phyloP scores from a whole-genome alignment of 768 basidiomycete species.

The Hortiboletus flavorubellus region DNA sequence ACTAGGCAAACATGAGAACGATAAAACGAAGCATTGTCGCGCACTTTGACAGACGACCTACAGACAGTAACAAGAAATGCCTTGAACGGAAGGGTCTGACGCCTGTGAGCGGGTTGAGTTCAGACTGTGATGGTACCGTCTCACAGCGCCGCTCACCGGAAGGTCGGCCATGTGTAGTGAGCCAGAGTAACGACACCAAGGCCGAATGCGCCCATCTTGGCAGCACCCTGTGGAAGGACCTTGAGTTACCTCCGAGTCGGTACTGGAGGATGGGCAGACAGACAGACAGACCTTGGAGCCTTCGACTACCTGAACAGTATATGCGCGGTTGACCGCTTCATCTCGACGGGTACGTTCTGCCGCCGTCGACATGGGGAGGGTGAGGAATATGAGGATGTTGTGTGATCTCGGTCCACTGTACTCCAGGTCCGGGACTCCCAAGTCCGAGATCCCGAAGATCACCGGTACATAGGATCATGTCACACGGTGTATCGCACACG shows the following conservation, averaged over 20 bases:
- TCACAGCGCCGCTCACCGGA: constrained; percentile 46
- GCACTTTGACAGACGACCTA: constrained; percentile 33
- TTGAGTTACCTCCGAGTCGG: background rate
- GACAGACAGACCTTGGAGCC: constrained; percentile 48
- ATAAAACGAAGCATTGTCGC: background rate
- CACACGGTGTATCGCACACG: no score
- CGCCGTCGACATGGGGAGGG: constrained; percentile 23
- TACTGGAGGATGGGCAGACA: background rate
- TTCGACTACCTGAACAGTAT: constrained; percentile 56
- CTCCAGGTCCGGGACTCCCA: no score
- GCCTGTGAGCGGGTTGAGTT: constrained; percentile 38
- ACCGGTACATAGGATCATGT: background rate
- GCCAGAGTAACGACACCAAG: constrained; percentile 58
- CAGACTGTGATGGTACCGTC: background rate
- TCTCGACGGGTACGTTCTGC: constrained; percentile 39
- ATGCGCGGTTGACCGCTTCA: constrained; percentile 56
- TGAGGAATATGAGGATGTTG: background rate
- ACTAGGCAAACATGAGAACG: constrained; percentile 36
- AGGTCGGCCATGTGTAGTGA: constrained; percentile 70
- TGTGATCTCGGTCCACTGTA: background rate
- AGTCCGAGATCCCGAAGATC: background rate
- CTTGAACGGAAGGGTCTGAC: constrained; percentile 80
- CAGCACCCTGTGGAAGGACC: constrained; percentile 45
- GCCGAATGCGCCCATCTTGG: constrained; percentile 50
- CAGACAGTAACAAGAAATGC: constrained; percentile 72